Percentiles rank a stretch among this genome's conserved stretches.
These are phyloP conservation scores for Brassica cretica DNA, from an alignment of 345 rosid species.

Conservation along the genomic window DNA sequence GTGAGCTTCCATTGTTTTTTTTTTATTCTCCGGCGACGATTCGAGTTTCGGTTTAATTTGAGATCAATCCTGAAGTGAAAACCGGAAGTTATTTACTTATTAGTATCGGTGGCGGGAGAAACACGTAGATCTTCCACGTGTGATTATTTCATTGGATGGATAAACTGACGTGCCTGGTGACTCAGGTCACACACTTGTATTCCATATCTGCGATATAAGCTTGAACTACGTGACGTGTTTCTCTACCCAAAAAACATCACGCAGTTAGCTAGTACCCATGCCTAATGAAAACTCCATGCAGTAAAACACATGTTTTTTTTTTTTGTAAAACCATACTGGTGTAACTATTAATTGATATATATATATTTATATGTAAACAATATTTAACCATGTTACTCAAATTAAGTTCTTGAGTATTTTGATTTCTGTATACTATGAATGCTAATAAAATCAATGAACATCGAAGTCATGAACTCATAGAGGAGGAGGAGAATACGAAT, in stretches of 20 bases:
- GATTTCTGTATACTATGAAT: neutral
- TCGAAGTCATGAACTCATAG: neutral
- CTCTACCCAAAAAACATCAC: neutral
- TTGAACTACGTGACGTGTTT: neutral
- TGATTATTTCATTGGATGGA: slow-evolving; percentile 25
- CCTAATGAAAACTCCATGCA: neutral
- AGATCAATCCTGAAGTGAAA: slow-evolving; percentile 26
- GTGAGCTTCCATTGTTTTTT: slow-evolving; percentile 56
- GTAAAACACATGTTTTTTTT: neutral
- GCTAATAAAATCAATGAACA: neutral
- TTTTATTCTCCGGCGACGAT: slow-evolving; percentile 19
- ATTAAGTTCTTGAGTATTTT: neutral
- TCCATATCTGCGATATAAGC: neutral
- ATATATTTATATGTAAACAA: too few relatives aligned
- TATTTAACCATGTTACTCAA: neutral
- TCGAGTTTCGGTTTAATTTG: slow-evolving; percentile 2
- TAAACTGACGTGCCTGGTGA: slow-evolving; percentile 7
- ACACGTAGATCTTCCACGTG: slow-evolving; percentile 56
- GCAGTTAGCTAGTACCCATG: neutral
- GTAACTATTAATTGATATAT: neutral
- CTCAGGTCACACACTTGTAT: slow-evolving; percentile 25
- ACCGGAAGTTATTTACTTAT: slow-evolving; percentile 13
- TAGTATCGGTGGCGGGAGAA: slow-evolving; percentile 42
- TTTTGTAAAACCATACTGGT: neutral
- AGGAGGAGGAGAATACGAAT: neutral